Base-by-base conservation (phyloP, 176 grass and related monocot species). In the Eragrostis curvula region DNA sequence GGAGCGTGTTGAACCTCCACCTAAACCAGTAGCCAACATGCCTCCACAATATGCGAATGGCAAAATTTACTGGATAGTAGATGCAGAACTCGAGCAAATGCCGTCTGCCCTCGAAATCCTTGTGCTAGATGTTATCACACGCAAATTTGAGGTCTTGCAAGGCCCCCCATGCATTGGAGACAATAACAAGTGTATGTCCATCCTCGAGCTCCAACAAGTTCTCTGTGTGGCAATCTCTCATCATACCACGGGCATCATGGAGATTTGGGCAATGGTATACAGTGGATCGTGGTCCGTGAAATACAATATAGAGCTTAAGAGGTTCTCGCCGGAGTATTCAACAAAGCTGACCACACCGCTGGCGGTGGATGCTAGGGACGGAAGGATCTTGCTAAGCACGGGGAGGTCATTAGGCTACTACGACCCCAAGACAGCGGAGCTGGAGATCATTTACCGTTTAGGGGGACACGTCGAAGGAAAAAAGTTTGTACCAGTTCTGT, bases 11-110 rank as follows among this genome's bases (percentile, higher is more conserved):
- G 58, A 36, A 12, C 29, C 80, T 73, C 80, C 56, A 4, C 68
- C 44, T 5, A 82, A 43, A 16, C 68, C 80, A 0, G 28, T 73
- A 5, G 80, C 80, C 12, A 55, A 73, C 43, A 73, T 56, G 42
- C 80, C 57, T 17, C 28, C 68, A 11, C 25, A 28, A 53, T 46
- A 63, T 36, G 20, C 5, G 0, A 45, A 73, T 7, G 80, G 68
- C 2, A 82, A 73, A 36, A 17, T 82, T 5, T 72, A 82, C 5
- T 82, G 80, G 80, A 73, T 82, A 55, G 68, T 49, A 3, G 80
- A 82, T 13, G 12, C 18, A 8, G 3, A 63, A 23, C 68, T 73
- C 3, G 55, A 27, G 23, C 24, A 51, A 45, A 30, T 7, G 8
- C 73, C 80, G 15, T 16, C 10, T 3, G 16, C 11, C 21, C 21